Conservation (phyloP, 371 early-diverging fungal genomes). For the Mucor saturninus region DNA sequence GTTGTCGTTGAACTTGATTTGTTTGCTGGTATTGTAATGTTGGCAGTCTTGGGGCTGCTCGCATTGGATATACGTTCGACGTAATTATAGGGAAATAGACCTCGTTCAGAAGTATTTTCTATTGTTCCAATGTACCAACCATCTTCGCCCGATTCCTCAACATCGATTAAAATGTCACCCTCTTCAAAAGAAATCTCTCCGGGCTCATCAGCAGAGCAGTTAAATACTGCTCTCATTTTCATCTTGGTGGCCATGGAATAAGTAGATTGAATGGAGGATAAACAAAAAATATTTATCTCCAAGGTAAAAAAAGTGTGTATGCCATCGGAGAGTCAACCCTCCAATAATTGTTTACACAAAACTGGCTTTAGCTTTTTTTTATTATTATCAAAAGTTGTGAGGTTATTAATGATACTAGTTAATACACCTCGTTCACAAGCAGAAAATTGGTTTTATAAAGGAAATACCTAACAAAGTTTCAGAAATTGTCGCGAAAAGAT, state of each 20-base stretch:
- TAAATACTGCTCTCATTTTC: conserved; percentile 63
- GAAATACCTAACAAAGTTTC: too few relatives aligned
- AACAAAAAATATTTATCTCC: neutral
- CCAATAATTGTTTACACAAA: too few relatives aligned
- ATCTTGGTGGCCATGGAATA: conserved; percentile 19
- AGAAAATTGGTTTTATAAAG: too few relatives aligned
- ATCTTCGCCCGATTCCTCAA: conserved; percentile 56
- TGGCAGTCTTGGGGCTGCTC: neutral
- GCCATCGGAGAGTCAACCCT: neutral
- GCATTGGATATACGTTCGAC: conserved; percentile 28
- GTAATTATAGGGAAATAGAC: conserved; percentile 64
- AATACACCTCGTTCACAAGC: too few relatives aligned
- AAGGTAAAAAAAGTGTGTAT: neutral
- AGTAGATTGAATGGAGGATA: neutral
- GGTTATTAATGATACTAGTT: too few relatives aligned
- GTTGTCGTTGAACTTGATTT: neutral
- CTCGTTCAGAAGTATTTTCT: conserved; percentile 47
- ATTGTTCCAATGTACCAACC: conserved; percentile 65
- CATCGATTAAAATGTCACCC: conserved; percentile 62
- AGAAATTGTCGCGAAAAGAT: too few relatives aligned
- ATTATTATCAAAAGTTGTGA: too few relatives aligned
- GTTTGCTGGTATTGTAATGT: neutral
- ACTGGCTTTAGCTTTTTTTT: too few relatives aligned
- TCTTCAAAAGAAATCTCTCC: conserved; percentile 64
- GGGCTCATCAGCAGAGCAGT: conserved; percentile 65